Evolutionary conservation across 75 land plant species (phyloP), one percentile per base, ranked within the genome.

Genomic region (Pinus taeda): DNA sequence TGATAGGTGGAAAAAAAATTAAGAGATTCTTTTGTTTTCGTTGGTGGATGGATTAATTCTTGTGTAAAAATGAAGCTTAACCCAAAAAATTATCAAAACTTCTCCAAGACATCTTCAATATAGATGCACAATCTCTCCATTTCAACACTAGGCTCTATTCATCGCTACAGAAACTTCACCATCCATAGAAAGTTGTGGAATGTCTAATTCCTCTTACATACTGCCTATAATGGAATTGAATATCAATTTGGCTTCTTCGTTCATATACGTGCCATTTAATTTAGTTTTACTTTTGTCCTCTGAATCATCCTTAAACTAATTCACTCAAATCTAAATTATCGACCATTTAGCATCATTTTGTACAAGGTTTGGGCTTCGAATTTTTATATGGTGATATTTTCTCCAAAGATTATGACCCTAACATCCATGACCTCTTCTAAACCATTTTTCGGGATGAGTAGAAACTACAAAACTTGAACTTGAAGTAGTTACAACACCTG

Each of bases 391-490:
- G 53, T 69, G 8, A 69, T n/a, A 69, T 69, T 20, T 65, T 69
- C 53, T 69, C 53, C 71, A 42, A 69, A 69, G 21, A 13, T 67
- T 21, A 8, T 21, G 13, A 45, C n/a, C 71, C 71, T 69, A 69
- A 24, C 24, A 21, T 42, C 71, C 53, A 69, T 4, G 4, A 24
- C 53, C 71, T 39, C 53, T 69, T 3, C 53, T 3, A 18, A 21
- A 20, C 39, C 71, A 42, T 69, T 55, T 69, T 39, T 69, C 42
- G 24, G 24, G 22, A n/a, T 8, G 55, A 9, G 1, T 11, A 42
- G 83, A 59, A 26, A 75, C 76, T 67, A 88, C 88, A 82, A 91
- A 91, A 76, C 87, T 91, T 57, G 91, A 71, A 1, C 93, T 87
- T 58, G 91, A 88, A 17, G 82, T 88, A 57, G 80, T 76, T 37